phyloP scores from a whole-genome alignment of 2,329 filamentous ascomycete genomes.

The Fusarium fujikuroi region DNA sequence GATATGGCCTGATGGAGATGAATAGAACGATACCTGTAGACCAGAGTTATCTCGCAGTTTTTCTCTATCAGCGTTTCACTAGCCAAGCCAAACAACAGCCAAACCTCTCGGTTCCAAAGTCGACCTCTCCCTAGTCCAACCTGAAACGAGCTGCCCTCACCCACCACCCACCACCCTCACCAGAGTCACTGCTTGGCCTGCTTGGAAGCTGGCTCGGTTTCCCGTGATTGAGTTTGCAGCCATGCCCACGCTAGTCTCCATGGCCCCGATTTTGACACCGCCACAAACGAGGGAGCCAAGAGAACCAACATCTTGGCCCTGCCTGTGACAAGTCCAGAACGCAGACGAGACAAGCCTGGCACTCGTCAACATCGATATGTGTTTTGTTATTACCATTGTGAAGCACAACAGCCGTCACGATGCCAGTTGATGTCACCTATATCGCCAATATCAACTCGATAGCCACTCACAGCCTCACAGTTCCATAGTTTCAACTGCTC shows the following conservation, averaged over 20 bases:
- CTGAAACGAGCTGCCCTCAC: conserved; percentile 37
- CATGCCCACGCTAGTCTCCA: conserved; percentile 18
- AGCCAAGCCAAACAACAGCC: background rate
- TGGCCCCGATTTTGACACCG: conserved; percentile 41
- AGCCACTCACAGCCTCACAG: conserved; percentile 16
- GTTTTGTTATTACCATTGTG: conserved; percentile 16
- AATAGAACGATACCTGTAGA: background rate
- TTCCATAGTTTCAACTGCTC: background rate
- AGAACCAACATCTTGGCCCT: conserved; percentile 11
- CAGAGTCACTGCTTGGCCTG: conserved; percentile 3
- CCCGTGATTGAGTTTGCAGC: background rate
- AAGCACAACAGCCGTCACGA: conserved; percentile 30
- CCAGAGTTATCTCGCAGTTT: background rate
- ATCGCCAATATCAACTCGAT: conserved; percentile 14
- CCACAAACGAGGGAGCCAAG: conserved; percentile 9
- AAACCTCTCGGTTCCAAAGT: background rate
- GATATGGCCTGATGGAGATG: background rate
- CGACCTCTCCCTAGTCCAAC: conserved; percentile 31
- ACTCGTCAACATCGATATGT: conserved; percentile 10
- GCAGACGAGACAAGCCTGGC: conserved; percentile 29
- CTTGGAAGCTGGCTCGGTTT: background rate
- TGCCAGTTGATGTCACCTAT: conserved; percentile 30
- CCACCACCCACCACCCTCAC: conserved; percentile 36
- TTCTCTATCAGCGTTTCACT: background rate
- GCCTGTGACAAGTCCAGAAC: conserved; percentile 27